Conservation (phyloP, 129 eudicot species). For the sunflower (Helianthus annuus) region DNA sequence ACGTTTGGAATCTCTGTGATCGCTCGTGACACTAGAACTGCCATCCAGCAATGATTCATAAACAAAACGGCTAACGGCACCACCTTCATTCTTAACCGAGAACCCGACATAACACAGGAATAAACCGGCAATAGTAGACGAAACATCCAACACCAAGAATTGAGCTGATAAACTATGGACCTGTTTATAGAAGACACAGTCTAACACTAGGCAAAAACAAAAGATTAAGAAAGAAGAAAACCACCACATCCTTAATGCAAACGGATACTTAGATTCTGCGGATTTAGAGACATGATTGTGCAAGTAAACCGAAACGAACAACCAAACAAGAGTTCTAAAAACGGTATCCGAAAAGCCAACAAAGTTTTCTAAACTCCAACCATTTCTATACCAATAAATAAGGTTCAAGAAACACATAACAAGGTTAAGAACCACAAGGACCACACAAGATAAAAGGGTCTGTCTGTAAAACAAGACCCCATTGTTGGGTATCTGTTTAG, state of each 20-base stretch:
- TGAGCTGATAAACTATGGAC: conserved; percentile 29
- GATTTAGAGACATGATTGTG: conserved; percentile 34
- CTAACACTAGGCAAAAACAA: conserved; percentile 50
- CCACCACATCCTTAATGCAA: conserved; percentile 58
- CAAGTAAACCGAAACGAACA: conserved; percentile 48
- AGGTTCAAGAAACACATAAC: conserved; percentile 46
- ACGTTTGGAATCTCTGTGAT: too few relatives aligned
- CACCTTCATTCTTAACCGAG: conserved; percentile 31
- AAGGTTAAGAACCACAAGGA: conserved; percentile 51
- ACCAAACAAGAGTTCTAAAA: conserved; percentile 52
- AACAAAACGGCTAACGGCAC: neutral
- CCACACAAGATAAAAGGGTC: conserved; percentile 32
- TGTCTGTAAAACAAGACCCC: conserved; percentile 14
- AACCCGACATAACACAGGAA: conserved; percentile 49
- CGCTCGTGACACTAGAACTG: conserved; percentile 15
- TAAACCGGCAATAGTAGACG: conserved; percentile 41
- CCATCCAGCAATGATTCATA: conserved; percentile 31
- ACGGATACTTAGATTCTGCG: too few relatives aligned
- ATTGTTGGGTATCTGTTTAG: conserved; percentile 24
- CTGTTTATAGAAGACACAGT: conserved; percentile 34
- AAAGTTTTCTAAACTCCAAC: conserved; percentile 57
- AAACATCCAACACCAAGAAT: conserved; percentile 55
- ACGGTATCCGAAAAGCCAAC: conserved; percentile 36
- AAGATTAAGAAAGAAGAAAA: conserved; percentile 48
- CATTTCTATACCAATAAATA: conserved; percentile 55